These are phyloP conservation scores for Immersiporthe knoxdaviesiana DNA, from an alignment of 2,329 filamentous ascomycete species.

Conservation along the genomic window DNA sequence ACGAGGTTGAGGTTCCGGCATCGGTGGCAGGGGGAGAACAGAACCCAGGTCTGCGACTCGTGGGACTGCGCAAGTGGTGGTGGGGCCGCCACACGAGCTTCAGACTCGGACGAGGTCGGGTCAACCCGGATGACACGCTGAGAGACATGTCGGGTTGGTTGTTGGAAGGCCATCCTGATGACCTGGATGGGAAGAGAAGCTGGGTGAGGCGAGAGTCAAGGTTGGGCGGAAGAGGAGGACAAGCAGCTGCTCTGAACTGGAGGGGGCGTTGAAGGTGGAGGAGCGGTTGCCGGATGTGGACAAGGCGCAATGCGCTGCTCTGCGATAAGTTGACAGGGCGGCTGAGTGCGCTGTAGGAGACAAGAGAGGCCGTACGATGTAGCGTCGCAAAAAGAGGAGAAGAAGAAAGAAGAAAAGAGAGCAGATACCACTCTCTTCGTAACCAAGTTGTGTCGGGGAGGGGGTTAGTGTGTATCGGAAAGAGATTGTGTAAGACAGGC, in stretches of 20 bases:
- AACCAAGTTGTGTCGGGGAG: slow-evolving; percentile 13
- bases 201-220: neutral
- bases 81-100: slow-evolving; percentile 33
- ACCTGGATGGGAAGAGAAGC: too few species aligned
- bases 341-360: neutral
- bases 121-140: slow-evolving; percentile 51
- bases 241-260: slow-evolving; percentile 5
- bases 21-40: slow-evolving; percentile 82
- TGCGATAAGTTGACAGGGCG: slow-evolving; percentile 5
- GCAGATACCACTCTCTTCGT: slow-evolving; percentile 4
- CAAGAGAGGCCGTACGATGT: neutral
- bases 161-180: slow-evolving; percentile 61
- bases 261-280: slow-evolving; percentile 13
- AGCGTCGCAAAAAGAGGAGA: slow-evolving; percentile 17
- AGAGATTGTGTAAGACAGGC: slow-evolving; percentile 20
- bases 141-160: slow-evolving; percentile 57
- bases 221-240: too few species aligned
- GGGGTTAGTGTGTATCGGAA: slow-evolving; percentile 8
- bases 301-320: slow-evolving; percentile 20
- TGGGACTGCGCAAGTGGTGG: slow-evolving; percentile 46
- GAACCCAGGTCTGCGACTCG: slow-evolving; percentile 91
- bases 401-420: slow-evolving; percentile 6
- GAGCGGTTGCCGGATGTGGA: slow-evolving; percentile 17
- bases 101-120: slow-evolving; percentile 45
- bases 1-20: slow-evolving; percentile 62